These are phyloP conservation scores for Juglanconis juglandina DNA, from an alignment of 2,329 filamentous ascomycete genomes.

Conservation along the genomic window DNA sequence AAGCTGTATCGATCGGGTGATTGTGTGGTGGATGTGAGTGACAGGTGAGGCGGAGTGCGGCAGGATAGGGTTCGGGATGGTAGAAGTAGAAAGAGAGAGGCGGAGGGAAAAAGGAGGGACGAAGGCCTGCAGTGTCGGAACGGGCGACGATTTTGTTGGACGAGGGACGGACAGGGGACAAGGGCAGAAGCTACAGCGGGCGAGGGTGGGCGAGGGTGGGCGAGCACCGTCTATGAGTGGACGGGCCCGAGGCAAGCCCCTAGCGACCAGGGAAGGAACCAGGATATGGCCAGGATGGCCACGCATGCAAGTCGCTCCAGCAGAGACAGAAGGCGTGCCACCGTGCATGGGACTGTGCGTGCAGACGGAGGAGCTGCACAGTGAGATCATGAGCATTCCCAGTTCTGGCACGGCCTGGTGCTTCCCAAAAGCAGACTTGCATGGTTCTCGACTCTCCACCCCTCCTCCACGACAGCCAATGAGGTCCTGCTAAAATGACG, in stretches of 20 bases:
- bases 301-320: background rate
- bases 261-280: background rate
- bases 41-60: background rate
- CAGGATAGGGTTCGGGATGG: conserved; percentile 14
- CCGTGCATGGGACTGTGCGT: background rate
- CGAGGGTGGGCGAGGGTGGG: conserved; percentile 7
- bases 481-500: background rate
- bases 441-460: background rate
- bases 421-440: background rate
- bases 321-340: background rate
- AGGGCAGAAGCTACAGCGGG: background rate
- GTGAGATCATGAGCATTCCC: background rate
- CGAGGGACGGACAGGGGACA: conserved; percentile 11
- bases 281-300: background rate
- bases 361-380: background rate
- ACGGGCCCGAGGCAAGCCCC: background rate
- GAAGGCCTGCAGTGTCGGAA: conserved; percentile 2
- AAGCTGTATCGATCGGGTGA: background rate
- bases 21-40: background rate
- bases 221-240: background rate
- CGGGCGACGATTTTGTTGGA: conserved; percentile 12
- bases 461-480: background rate
- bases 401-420: too few species aligned
- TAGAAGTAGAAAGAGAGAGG: conserved; percentile 15
- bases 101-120: conserved; percentile 6